Percentiles rank a stretch among this genome's conserved stretches.
Conservation (phyloP, 495 filamentous ascomycete species). For the Baudoinia panamericana region DNA sequence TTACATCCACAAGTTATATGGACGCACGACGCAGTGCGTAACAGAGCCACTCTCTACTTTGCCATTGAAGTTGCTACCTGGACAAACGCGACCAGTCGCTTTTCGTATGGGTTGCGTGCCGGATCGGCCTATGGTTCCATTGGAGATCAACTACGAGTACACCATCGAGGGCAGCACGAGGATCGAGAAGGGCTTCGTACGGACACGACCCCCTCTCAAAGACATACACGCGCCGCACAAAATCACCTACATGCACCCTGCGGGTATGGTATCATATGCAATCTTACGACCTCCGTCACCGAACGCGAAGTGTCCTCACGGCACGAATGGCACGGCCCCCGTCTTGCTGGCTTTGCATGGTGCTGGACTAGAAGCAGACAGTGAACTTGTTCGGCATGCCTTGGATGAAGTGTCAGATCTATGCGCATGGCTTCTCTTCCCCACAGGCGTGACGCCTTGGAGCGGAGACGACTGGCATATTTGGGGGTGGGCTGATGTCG, state of each 20-base stretch:
- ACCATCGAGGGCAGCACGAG: neutral
- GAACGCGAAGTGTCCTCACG: constrained; percentile 25
- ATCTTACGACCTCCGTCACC: constrained; percentile 44
- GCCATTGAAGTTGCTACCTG: constrained; percentile 29
- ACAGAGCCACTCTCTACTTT: constrained; percentile 1
- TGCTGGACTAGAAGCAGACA: constrained; percentile 44
- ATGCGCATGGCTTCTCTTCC: constrained; percentile 45
- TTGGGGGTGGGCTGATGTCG: constrained; percentile 46
- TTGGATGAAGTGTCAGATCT: constrained; percentile 39
- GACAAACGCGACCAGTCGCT: constrained; percentile 33
- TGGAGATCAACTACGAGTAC: constrained; percentile 2
- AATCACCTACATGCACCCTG: constrained; percentile 44
- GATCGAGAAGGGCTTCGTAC: neutral
- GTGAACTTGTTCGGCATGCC: constrained; percentile 32
- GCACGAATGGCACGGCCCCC: constrained; percentile 23
- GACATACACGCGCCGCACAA: constrained; percentile 38
- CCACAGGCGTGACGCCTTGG: constrained; percentile 48
- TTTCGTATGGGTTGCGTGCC: constrained; percentile 20
- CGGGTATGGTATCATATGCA: constrained; percentile 47
- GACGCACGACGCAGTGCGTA: constrained; percentile 2
- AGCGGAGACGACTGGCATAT: constrained; percentile 52
- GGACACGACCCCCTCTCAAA: constrained; percentile 3
- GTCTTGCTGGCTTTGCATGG: constrained; percentile 42
- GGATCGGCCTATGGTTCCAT: neutral
- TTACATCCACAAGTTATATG: constrained; percentile 27